These are phyloP conservation scores for Hanseniaspora lachancei DNA, from an alignment of 805 yeast genomes.

Conservation along the genomic window DNA sequence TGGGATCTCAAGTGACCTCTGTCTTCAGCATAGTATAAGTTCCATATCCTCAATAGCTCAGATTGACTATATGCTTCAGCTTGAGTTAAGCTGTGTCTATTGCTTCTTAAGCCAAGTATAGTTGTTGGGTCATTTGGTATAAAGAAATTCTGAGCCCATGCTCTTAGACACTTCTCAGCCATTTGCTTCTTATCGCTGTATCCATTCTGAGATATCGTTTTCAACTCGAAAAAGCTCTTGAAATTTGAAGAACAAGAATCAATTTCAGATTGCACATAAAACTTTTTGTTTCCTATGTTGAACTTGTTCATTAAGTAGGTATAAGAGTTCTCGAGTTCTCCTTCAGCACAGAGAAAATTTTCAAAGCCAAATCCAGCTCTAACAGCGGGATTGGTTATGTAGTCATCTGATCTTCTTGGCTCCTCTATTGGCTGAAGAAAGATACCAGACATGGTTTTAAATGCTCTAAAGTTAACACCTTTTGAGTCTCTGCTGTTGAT, in stretches of 20 bases:
- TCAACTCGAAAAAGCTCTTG: background rate
- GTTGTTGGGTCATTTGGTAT: background rate
- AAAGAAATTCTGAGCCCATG: slow-evolving; percentile 10
- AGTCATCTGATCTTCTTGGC: background rate
- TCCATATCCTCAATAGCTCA: background rate
- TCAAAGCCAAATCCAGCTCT: slow-evolving; percentile 8
- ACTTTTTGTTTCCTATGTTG: background rate
- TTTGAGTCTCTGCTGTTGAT: background rate
- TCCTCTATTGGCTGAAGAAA: slow-evolving; percentile 9
- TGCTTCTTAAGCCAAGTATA: background rate
- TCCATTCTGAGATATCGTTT: background rate
- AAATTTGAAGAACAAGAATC: background rate
- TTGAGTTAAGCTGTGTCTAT: background rate
- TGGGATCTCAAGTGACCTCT: background rate
- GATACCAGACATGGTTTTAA: background rate
- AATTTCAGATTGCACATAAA: slow-evolving; percentile 7
- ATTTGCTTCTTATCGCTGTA: too few relatives aligned
- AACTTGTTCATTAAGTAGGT: slow-evolving; percentile 1
- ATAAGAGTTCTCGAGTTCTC: background rate
- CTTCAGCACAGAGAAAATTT: background rate
- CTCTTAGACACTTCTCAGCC: background rate
- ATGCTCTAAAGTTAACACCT: background rate
- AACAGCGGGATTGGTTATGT: background rate
- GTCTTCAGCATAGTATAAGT: background rate
- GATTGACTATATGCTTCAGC: background rate